Base-by-base conservation (phyloP, 345 rosid genomes). In the Aethionema arabicum region DNA sequence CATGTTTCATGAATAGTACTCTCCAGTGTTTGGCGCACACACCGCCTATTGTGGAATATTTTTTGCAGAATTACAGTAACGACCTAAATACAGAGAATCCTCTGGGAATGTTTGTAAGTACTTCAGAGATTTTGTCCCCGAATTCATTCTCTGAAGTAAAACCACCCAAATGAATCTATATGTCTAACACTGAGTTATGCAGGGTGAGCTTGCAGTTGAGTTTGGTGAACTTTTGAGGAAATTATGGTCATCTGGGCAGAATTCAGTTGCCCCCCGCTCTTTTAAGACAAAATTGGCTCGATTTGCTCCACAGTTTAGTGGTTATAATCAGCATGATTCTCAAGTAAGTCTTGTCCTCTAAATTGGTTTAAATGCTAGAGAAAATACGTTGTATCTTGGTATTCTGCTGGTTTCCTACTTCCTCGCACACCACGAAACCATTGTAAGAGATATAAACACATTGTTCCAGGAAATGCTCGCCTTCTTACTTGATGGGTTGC, bases 271-370 rank as follows among this genome's bases (percentile, higher is more conserved):
- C 11, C 98, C 98, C 21, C 87, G 91, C 42, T 74, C 58, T 21
- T 89, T 92, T 51, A 92, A 92, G 74, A 82, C 90, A 61, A 89
- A 84, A 74, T 82, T 92, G 68, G 79, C 88, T 32, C 85, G 80
- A 55, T 92, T 92, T 77, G 95, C 97, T 73, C 95, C 98, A 8
- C 98, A 87, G n/a, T 92, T 92, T 69, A 84, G 95, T 67, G 98
- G 98, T 63, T 87, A 87, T 70, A 89, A 89, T 71, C 98, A 92
- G 78, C 97, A 92, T 65, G 98, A 92, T 85, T 92, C 95, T 74
- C 98, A 92, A 73, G 98, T 92, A 63, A 69, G 80, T 78, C 40
- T 31, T 68, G 41, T 69, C 36, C 32, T 48, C 52, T 43, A 31
- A 5, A 13, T 39, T 62, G 57, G 29, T 63, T 44, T 53, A 31